Base-by-base conservation (phyloP, 2,329 filamentous ascomycete genomes). In the Magnaporthiopsis rhizophila region DNA sequence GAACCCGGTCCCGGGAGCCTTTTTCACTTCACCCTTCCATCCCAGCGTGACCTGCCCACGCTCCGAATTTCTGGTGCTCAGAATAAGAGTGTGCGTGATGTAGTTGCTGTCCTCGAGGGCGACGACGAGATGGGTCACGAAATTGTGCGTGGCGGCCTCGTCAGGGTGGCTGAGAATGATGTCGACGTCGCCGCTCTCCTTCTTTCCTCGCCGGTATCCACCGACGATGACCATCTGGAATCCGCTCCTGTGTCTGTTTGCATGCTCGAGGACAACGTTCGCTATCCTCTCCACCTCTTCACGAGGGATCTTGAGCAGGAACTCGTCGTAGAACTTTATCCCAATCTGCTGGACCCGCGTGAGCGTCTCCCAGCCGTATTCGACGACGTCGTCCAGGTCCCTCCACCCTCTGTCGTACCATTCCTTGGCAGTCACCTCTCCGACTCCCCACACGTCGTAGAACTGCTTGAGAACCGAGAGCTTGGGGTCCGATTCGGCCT, bases 381-480 rank as follows among this genome's bases (percentile, higher is more conserved):
- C 90, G 57, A 97, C 81, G 3, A 98, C 79, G 70, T 98, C 93
- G 70, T 97, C 92, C 0, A 97, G 79, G 66, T 95, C 89, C 66
- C 86, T 83, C 91, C 92, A 97, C 34, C 91, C 85, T 67, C 86
- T 86, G 21, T 85, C 83, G 74, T 93, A 95, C 70, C 97, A 97
- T 1, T 93, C 85, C 21, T 88, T 82, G 0, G 94, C 93, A 0
- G 89, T 95, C 15, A 86, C 86, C 2, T 89, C 88, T 0, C 90
- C 94, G 0, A 97, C 92, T n/a, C 93, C 94, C 90, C 92, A 97
- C 65, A 97, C 96, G 5, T 89, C 81, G 76, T 90, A 90, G 74
- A 98, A 97, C 0, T 82, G 74, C 59, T 85, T 80, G 3, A 97
- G 76, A 0, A 87, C 81, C 26, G 81, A 80, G 65, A 95, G 80